Conservation (phyloP, 805 yeast species). For the Sungouiella thailandica region DNA sequence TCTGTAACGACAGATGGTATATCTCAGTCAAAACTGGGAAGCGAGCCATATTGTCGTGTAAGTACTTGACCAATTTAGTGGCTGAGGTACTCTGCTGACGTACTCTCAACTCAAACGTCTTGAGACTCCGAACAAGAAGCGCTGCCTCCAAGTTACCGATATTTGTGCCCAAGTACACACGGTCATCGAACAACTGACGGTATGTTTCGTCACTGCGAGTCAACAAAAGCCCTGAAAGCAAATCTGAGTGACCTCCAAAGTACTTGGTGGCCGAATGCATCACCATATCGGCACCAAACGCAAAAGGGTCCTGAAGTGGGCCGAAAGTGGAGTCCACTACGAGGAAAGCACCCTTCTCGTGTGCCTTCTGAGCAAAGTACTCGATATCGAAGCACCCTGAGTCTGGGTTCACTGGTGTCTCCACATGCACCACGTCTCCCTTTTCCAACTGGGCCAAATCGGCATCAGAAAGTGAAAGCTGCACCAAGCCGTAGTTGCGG, state of each 20-base stretch:
- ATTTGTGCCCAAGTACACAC: constrained; percentile 72
- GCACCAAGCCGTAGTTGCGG: constrained; percentile 54
- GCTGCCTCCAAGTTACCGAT: constrained; percentile 74
- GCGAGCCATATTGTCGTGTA: constrained; percentile 44
- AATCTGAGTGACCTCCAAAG: constrained; percentile 93
- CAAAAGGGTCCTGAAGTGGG: constrained; percentile 77
- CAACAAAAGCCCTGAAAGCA: constrained; percentile 74
- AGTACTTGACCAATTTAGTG: constrained; percentile 51
- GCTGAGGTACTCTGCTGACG: constrained; percentile 61
- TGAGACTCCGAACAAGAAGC: constrained; percentile 69
- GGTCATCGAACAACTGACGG: constrained; percentile 49
- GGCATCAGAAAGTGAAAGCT: constrained; percentile 28
- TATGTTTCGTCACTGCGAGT: constrained; percentile 52
- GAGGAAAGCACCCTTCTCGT: constrained; percentile 67
- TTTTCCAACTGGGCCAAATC: constrained; percentile 43
- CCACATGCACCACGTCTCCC: constrained; percentile 81
- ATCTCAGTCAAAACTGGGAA: constrained; percentile 49
- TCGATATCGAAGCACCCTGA: constrained; percentile 63
- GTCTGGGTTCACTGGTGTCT: constrained; percentile 85
- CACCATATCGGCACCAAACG: constrained; percentile 81
- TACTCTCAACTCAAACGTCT: constrained; percentile 75
- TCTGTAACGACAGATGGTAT: constrained; percentile 74
- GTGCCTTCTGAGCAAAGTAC: constrained; percentile 65
- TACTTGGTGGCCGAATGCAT: constrained; percentile 92
- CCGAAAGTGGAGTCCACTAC: constrained; percentile 87